Conservation (phyloP, 2,329 filamentous ascomycete species). For the Arthrobotrys musiformis region DNA sequence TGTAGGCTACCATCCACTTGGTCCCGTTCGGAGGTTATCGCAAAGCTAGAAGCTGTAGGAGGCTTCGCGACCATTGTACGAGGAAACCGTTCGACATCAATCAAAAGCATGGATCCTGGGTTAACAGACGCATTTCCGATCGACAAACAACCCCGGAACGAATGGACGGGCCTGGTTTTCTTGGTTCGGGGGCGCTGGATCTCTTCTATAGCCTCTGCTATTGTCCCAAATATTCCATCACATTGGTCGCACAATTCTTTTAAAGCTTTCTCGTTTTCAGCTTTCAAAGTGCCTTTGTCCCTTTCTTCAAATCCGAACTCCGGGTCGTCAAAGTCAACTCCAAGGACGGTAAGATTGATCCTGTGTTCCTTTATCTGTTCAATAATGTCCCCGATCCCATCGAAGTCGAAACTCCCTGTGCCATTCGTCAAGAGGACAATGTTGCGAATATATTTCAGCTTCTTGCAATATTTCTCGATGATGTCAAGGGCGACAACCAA, state of each 20-base stretch:
- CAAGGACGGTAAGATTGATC: constrained; percentile 82
- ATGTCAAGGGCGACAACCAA: constrained; percentile 86
- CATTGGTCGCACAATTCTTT: constrained; percentile 74
- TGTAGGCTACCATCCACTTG: constrained; percentile 67
- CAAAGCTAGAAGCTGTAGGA: constrained; percentile 80
- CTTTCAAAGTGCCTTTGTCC: constrained; percentile 78
- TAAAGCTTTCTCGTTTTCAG: constrained; percentile 78
- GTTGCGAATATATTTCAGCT: constrained; percentile 80
- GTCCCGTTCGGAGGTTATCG: constrained; percentile 66
- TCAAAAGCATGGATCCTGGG: constrained; percentile 75
- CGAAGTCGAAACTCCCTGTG: constrained; percentile 75
- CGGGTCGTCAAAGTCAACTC: constrained; percentile 90
- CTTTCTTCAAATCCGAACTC: constrained; percentile 95
- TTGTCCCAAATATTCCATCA: constrained; percentile 80
- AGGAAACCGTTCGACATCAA: constrained; percentile 91
- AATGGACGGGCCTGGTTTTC: constrained; percentile 76
- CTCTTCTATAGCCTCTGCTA: constrained; percentile 84
- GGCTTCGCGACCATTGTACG: constrained; percentile 81
- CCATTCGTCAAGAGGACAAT: constrained; percentile 90
- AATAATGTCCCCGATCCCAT: constrained; percentile 76
- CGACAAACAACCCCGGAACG: constrained; percentile 81
- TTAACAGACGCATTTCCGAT: constrained; percentile 81
- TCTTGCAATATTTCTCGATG: constrained; percentile 82
- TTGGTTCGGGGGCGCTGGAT: constrained; percentile 82
- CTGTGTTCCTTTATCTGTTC: constrained; percentile 77